Evolutionary conservation across 169 alveolate genomes (phyloP), one percentile per base, ranked within the genome.

Genomic region (Plasmodium reichenowi): DNA sequence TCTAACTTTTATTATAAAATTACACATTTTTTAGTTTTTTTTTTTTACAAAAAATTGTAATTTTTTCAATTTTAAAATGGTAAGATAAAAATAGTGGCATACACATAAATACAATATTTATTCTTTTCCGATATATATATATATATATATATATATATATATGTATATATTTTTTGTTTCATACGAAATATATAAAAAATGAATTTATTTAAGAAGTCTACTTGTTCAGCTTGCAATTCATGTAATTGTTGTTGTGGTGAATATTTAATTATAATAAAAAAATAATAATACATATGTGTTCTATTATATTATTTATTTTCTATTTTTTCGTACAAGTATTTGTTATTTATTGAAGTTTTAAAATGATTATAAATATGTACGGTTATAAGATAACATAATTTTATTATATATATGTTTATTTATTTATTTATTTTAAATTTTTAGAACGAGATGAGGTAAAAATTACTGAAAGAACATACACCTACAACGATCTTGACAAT

Each of bases 241-340:
- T 78, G 89, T 71, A 78, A 78, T 52, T 78, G 89, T 26, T 68
- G 72, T 12, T 83, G 91, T 56, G 91, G 91, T 83, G 70, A 83
- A 66, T 26, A 66, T 9, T 59, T 12, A 45, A 67, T 5, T 45
- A 24, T n/a, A 6, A 71, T 47, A 50, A 8, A 17, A 17, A 67
- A 8, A 12, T 66, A 29, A 38, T n/a, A 66, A 66, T 66, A 26
- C 38, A 38, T 38, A 29, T 9, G 43, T n/a, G 22, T 38, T 20
- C 13, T 7, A 54, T 12, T 29, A 10, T 9, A 38, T 13, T 9
- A 38, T 38, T 13, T 13, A 13, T 62, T 38, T 29, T 45, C 26
- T 6, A 3, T 45, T 58, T 59, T 47, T 29, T 22, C 56, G 72
- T 38, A 12, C 73, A 58, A 50, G n/a, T 20, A 72, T 52, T 20